Conservation (phyloP, 106 monocot species). For the Chionographis japonica region DNA sequence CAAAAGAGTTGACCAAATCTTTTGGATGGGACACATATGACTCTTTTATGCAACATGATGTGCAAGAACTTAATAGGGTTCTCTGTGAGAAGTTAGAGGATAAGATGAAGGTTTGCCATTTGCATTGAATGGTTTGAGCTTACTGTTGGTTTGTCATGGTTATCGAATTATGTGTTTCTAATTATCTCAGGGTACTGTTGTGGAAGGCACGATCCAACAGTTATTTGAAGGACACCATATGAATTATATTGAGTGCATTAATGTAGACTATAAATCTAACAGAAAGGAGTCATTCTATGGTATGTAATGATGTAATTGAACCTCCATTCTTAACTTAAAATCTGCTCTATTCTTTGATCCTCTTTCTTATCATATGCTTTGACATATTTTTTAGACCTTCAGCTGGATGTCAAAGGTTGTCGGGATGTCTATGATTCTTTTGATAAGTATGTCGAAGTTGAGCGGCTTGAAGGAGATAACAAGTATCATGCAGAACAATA, state of each 20-base stretch:
- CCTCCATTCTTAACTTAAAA: too few relatives aligned
- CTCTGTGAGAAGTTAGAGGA: constrained; percentile 92
- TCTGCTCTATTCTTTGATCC: background rate
- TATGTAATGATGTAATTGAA: constrained; percentile 5
- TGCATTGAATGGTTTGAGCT: background rate
- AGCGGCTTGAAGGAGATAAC: constrained; percentile 87
- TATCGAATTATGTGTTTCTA: constrained; percentile 5
- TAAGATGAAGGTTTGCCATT: constrained; percentile 64
- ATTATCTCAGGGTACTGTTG: constrained; percentile 74
- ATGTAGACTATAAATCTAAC: constrained; percentile 84
- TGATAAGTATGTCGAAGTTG: constrained; percentile 95
- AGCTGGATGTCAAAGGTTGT: constrained; percentile 92
- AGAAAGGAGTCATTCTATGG: constrained; percentile 96
- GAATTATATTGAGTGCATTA: constrained; percentile 92
- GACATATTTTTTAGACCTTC: constrained; percentile 45
- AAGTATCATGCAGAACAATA: constrained; percentile 88
- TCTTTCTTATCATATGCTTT: background rate
- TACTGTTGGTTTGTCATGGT: background rate
- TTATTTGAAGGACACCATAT: constrained; percentile 96
- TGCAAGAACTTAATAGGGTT: constrained; percentile 86
- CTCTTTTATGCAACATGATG: constrained; percentile 96
- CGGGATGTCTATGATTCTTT: constrained; percentile 92
- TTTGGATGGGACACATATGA: constrained; percentile 96
- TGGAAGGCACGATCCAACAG: constrained; percentile 90
- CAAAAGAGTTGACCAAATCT: constrained; percentile 92